Evolutionary conservation across 2,329 filamentous ascomycete species (phyloP).

Genomic region (Basipetospora chlamydospora): DNA sequence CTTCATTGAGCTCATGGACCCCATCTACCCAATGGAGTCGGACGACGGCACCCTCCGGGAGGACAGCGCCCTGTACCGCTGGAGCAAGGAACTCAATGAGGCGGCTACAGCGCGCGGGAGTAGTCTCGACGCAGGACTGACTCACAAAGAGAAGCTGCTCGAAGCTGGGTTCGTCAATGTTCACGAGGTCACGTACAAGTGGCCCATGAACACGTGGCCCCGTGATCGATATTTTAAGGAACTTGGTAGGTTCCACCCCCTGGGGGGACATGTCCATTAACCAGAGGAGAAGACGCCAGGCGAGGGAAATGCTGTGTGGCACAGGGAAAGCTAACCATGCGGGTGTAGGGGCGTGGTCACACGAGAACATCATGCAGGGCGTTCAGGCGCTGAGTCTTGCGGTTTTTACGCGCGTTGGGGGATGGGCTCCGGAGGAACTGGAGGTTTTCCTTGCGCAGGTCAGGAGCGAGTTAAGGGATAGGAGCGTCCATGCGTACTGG

Average conservation of each 20-base stretch:
- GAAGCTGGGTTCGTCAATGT: slow-evolving; percentile 40
- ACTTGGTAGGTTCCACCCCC: slow-evolving; percentile 29
- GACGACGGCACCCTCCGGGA: slow-evolving; percentile 18
- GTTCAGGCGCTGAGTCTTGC: too few species aligned
- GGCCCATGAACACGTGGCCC: slow-evolving; percentile 37
- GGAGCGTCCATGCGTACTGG: too few species aligned
- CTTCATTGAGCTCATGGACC: slow-evolving; percentile 19
- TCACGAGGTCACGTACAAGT: slow-evolving; percentile 28
- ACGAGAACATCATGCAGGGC: too few species aligned
- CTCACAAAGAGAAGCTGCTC: slow-evolving; percentile 23
- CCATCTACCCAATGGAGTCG: slow-evolving; percentile 14
- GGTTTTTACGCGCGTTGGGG: too few species aligned
- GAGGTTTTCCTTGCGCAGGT: too few species aligned
- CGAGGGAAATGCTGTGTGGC: too few species aligned
- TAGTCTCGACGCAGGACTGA: slow-evolving; percentile 13
- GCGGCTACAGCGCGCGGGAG: slow-evolving; percentile 17
- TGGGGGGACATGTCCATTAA: too few species aligned
- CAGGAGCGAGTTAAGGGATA: too few species aligned
- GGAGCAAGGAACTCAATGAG: slow-evolving; percentile 16
- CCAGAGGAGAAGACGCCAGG: too few species aligned
- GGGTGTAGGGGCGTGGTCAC: too few species aligned
- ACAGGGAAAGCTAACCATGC: too few species aligned
- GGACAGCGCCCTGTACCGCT: slow-evolving; percentile 14
- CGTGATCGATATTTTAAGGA: slow-evolving; percentile 35
- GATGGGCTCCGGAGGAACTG: too few species aligned